A percentile compares a stretch with the other conserved stretches of the same genome.
Evolutionary conservation across 345 rosid species (phyloP).

Genomic region (Stellera chamaejasme): DNA sequence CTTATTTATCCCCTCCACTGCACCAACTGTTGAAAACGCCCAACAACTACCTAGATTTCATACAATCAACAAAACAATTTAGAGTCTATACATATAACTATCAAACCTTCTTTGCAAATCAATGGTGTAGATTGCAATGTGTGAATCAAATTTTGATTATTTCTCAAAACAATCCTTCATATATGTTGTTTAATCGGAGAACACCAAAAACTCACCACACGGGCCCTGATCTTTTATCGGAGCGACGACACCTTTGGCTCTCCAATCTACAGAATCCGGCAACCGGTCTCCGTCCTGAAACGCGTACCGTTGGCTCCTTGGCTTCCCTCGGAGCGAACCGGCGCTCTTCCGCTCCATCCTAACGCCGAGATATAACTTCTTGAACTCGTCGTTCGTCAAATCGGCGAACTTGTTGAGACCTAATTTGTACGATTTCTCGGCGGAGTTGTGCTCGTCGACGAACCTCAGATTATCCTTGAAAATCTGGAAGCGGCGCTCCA

Average conservation of each 20-base stretch:
- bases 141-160: not conserved
- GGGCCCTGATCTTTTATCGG: constrained; percentile 44
- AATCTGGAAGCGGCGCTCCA: constrained; percentile 41
- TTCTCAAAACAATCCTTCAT: not conserved
- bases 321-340: constrained; percentile 1
- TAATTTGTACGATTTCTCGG: constrained; percentile 30
- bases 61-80: not conserved
- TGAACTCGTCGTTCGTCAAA: constrained; percentile 50
- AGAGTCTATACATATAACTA: too few species aligned
- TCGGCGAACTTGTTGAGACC: constrained; percentile 63
- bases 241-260: constrained; percentile 35
- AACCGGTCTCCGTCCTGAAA: constrained; percentile 16
- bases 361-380: constrained; percentile 31
- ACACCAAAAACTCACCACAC: constrained; percentile 30
- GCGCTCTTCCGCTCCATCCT: constrained; percentile 18
- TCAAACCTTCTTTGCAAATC: too few species aligned
- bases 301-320: constrained; percentile 24
- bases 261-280: constrained; percentile 44
- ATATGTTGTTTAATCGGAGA: not conserved
- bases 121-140: not conserved
- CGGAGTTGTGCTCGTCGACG: constrained; percentile 39
- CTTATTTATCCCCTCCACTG: constrained; percentile 72
- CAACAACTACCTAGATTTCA: constrained; percentile 64
- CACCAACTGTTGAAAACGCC: constrained; percentile 74
- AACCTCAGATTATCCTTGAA: constrained; percentile 54